Conservation (phyloP, 2,329 filamentous ascomycete species). For the Nemania diffusa region DNA sequence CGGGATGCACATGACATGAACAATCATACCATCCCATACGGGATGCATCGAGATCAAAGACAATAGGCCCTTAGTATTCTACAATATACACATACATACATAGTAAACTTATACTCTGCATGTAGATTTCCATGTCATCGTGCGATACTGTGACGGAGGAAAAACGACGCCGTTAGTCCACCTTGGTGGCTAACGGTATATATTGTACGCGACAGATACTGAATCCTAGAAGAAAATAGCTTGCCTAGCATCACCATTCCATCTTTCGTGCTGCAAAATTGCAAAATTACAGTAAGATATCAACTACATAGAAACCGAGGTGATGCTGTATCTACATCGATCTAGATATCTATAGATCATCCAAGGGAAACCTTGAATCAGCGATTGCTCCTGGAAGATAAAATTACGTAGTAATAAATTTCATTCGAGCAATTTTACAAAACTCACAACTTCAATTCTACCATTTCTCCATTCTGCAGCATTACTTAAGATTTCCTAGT, state of each 20-base stretch:
- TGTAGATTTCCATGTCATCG: not conserved
- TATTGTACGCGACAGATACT: not conserved
- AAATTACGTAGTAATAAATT: not conserved
- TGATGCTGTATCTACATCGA: not conserved
- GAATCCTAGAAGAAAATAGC: not conserved
- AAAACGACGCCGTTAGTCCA: too few relatives aligned
- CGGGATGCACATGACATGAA: not conserved
- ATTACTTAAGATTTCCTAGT: not conserved
- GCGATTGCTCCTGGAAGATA: not conserved
- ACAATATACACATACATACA: not conserved
- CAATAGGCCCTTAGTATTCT: not conserved
- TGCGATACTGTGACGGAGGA: too few relatives aligned
- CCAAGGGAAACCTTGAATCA: not conserved
- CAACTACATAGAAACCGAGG: not conserved
- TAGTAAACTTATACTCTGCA: not conserved
- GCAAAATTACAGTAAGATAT: not conserved
- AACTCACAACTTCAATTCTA: too few relatives aligned
- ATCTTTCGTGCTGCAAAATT: not conserved
- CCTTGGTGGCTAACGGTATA: too few relatives aligned
- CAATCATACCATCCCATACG: not conserved
- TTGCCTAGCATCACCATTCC: not conserved
- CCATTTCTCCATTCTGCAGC: not conserved
- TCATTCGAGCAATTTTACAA: not conserved
- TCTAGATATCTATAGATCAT: not conserved
- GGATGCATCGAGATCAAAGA: not conserved